Base-by-base conservation (phyloP, 208 protist genomes). In the Wallacemonas sp. region DNA sequence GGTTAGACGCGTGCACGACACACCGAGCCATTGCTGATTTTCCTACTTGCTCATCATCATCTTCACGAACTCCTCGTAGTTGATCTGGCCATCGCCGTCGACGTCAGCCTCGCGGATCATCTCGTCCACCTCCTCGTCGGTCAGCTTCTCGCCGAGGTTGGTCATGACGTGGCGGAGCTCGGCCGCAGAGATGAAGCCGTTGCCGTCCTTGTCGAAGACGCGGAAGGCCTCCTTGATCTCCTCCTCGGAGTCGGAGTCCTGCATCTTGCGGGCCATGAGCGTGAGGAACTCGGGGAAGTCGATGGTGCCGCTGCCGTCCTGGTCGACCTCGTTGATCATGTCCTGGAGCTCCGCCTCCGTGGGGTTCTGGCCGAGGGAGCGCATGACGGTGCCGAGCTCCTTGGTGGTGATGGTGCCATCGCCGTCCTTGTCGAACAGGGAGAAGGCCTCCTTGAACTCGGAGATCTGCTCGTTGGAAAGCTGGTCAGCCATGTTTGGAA, bases 381-480 rank as follows among this genome's bases (percentile, higher is more conserved):
- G 94, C 99, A 99, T 99, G 23, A 99, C 98, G 45, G 98, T 99
- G 70, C 98, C 98, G n/a, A 99, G 89, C 88, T 99, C 98, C 72
- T 98, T 98, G 42, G 97, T 98, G 32, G 97, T 98, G 86, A 99
- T 99, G 66, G 81, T 93, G 65, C 98, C 98, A 93, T 99, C 97
- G 72, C 97, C 94, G 74, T 99, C 96, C 63, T 95, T 90, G 79
- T 99, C 97, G 46, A 99, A 99, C 23, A 99, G 92, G 54, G 96
- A 98, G 93, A 99, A 99, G 23, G 98, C 99, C 88, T 99, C 99
- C 91, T 99, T 99, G 91, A 99, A 99, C 86, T 99, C 98, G 55
- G 94, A 96, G 67, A 99, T 98, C 82, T 99, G 97, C 86, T 99
- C 98, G 83, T 99, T 97, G 49, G 98, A 96, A 55, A 99, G 84